phyloP scores from a whole-genome alignment of 257 asterid genomes.

The Cordia subcordata region DNA sequence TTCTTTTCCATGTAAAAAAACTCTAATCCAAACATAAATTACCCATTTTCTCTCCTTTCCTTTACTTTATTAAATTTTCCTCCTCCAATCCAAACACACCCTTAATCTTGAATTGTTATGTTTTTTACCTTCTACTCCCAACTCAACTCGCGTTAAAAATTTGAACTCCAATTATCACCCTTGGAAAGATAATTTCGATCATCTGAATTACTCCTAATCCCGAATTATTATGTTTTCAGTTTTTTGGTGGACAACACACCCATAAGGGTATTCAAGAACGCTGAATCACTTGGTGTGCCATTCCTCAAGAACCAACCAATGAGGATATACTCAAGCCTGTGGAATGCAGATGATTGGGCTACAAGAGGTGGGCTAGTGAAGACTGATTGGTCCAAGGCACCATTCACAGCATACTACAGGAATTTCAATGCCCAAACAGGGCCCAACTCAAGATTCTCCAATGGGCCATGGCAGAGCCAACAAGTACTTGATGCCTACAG shows the following conservation, averaged over 20 bases:
- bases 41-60: too few species aligned
- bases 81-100: too few species aligned
- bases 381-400: conserved; percentile 80
- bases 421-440: conserved; percentile 53
- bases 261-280: conserved; percentile 64
- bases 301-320: conserved; percentile 73
- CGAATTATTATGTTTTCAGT: conserved; percentile 19
- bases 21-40: too few species aligned
- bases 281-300: conserved; percentile 63
- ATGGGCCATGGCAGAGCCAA: conserved; percentile 49
- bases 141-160: too few species aligned
- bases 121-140: background rate
- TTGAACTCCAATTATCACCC: too few species aligned
- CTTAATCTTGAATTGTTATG: background rate
- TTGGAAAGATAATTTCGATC: background rate
- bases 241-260: conserved; percentile 86
- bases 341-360: conserved; percentile 95
- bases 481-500: conserved; percentile 57
- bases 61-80: too few species aligned
- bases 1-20: too few species aligned
- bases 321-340: conserved; percentile 83
- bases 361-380: conserved; percentile 80
- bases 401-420: conserved; percentile 74
- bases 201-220: background rate
- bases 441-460: conserved; percentile 29